Conservation (phyloP, 352 stramenopile species). For the Phytophthora macrochlamydospora region DNA sequence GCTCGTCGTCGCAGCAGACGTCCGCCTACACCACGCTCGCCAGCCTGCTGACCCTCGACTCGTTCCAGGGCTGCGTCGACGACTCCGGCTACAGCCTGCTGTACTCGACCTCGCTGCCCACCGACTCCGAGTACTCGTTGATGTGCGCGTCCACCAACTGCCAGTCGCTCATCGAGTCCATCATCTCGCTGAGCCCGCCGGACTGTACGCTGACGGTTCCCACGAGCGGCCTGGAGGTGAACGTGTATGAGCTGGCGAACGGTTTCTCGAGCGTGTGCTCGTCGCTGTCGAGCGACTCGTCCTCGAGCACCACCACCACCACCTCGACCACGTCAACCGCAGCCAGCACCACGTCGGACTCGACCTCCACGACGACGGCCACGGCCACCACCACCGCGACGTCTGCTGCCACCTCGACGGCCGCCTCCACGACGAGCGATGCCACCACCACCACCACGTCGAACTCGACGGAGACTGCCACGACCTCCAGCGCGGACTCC, state of each 20-base stretch:
- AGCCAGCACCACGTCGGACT: background rate
- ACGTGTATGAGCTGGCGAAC: conserved; percentile 19
- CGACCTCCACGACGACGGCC: background rate
- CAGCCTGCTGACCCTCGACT: conserved; percentile 15
- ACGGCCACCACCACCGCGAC: background rate
- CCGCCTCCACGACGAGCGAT: background rate
- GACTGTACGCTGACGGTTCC: conserved; percentile 28
- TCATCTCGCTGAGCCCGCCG: conserved; percentile 15
- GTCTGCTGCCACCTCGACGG: background rate
- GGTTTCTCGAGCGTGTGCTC: conserved; percentile 17
- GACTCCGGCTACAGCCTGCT: conserved; percentile 31
- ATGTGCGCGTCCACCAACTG: conserved; percentile 34
- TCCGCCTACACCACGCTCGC: conserved; percentile 22
- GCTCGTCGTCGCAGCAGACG: conserved; percentile 17
- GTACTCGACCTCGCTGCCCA: conserved; percentile 24
- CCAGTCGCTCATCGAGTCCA: conserved; percentile 15
- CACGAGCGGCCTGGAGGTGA: conserved; percentile 24
- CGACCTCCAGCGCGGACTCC: background rate
- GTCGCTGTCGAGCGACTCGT: conserved; percentile 7
- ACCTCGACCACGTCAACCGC: background rate
- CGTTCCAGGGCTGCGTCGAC: conserved; percentile 18
- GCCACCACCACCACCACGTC: background rate
- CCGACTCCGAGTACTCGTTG: conserved; percentile 17
- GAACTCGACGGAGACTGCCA: background rate
- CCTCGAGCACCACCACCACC: conserved; percentile 1